phyloP scores from a whole-genome alignment of 345 rosid genomes.

The Lumnitzera racemosa region DNA sequence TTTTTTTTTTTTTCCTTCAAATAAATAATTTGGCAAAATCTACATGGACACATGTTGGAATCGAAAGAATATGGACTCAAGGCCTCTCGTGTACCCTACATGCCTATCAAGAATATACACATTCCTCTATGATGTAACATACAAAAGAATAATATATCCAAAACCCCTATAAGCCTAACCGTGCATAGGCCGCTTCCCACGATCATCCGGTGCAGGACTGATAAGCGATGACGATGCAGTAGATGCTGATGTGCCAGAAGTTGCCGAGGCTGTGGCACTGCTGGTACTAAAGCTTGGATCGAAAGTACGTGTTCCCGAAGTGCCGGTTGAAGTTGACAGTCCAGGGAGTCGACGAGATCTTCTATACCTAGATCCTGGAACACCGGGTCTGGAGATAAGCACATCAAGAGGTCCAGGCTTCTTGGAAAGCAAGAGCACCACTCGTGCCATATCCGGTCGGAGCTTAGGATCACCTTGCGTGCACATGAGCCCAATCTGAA shows the following conservation, averaged over 20 bases:
- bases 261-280: constrained; percentile 18
- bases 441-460: constrained; percentile 64
- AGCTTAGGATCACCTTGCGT: constrained; percentile 66
- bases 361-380: constrained; percentile 58
- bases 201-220: constrained; percentile 25
- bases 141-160: too few species aligned
- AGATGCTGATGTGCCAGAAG: constrained; percentile 22
- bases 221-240: constrained; percentile 19
- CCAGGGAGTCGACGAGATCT: constrained; percentile 43
- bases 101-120: too few species aligned
- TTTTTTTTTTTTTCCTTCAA: too few species aligned
- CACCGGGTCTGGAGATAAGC: constrained; percentile 54
- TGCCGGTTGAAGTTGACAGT: constrained; percentile 26
- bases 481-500: constrained; percentile 80
- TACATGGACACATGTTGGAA: too few species aligned
- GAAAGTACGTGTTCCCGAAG: constrained; percentile 34
- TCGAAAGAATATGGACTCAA: too few species aligned
- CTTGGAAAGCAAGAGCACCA: constrained; percentile 60
- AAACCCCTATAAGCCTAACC: constrained; percentile 12
- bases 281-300: constrained; percentile 37
- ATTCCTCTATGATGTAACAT: too few species aligned
- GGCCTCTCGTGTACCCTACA: too few species aligned
- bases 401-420: constrained; percentile 52
- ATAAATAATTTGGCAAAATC: too few species aligned
- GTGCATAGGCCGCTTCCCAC: constrained; percentile 43